Evolutionary conservation across 1,284 basidiomycete genomes (phyloP).

Genomic region (Golubevia pallescens): DNA sequence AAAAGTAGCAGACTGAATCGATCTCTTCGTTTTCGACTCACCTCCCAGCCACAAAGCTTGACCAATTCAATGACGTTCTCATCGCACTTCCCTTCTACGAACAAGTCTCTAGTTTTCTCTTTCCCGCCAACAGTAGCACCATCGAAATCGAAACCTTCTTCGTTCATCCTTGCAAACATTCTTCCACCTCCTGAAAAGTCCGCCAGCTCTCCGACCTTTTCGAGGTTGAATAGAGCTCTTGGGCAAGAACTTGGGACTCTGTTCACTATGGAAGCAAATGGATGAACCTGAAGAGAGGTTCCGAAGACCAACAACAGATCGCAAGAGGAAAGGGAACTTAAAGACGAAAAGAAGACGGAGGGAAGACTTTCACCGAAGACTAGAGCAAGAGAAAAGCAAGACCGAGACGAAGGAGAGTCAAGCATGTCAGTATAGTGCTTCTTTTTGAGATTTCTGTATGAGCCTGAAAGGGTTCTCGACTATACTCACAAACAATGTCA

Average conservation of each 20-base stretch:
- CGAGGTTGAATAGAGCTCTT: constrained; percentile 69
- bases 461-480: background rate
- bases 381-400: background rate
- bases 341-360: constrained; percentile 42
- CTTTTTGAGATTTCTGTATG: background rate
- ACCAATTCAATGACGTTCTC: constrained; percentile 34
- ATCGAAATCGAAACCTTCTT: constrained; percentile 55
- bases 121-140: constrained; percentile 27
- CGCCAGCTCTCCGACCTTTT: constrained; percentile 67
- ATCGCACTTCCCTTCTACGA: constrained; percentile 45
- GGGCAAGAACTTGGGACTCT: constrained; percentile 66
- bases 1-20: no score
- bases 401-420: no score
- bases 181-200: constrained; percentile 1
- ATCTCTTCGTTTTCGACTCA: background rate
- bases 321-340: constrained; percentile 68
- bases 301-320: constrained; percentile 91
- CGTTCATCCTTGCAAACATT: constrained; percentile 25
- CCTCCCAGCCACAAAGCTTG: constrained; percentile 38
- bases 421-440: no score
- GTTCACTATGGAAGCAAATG: constrained; percentile 69
- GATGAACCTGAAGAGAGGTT: constrained; percentile 78
- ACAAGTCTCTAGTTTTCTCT: constrained; percentile 38
- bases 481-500: constrained; percentile 51
- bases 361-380: constrained; percentile 61